Base-by-base conservation (phyloP, 768 basidiomycete genomes). In the Leccinum incarnatum region DNA sequence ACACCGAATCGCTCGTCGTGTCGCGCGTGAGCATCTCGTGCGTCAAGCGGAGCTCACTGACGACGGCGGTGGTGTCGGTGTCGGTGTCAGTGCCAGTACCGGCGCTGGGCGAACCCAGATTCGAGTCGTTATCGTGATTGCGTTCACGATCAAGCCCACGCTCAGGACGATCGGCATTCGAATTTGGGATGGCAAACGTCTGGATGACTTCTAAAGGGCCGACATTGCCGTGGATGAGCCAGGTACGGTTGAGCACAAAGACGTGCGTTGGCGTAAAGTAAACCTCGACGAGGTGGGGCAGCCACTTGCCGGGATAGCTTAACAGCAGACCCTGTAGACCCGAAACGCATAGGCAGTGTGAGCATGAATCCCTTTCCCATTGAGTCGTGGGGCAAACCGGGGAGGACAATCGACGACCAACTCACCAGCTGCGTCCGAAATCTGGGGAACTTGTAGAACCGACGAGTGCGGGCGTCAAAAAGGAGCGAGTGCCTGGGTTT, bases 361-460 rank as follows among this genome's bases (percentile, higher is more conserved):
- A 45, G 42, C 11, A 45, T 21, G 42, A 11, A 45, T 12, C 12
- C 19, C 2, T 45, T 45, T 45, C 11, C 11, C 42, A 3, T 12
- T 21, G 19, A 45, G 1, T 45, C 19, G 19, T 45, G 11, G 11
- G 11, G 42, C 10, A 45, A 21, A 12, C n/a, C 5, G 19, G 19
- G 5, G 11, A 45, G 19, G n/a, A 45, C 42, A 21, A 45, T 45
- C 11, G 19, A 19, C n/a, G 19, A 19, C 2, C 19, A 4, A 42
- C n/a, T 14, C 54, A 66, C 65, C 59, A 56, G 23, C 27, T 50
- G 64, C 6, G 59, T 61, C 45, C 61, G 56, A 19, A 67, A 69
- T 9, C 42, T 53, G 12, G 67, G 67, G 21, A 64, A 67, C 47
- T 66, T 69, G 57, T 61, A 64, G 54, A 66, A 67, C 21, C 29